Evolutionary conservation across 2,329 filamentous ascomycete genomes (phyloP), one percentile per base, ranked within the genome.

Genomic region (Myriosclerotinia scirpicola): DNA sequence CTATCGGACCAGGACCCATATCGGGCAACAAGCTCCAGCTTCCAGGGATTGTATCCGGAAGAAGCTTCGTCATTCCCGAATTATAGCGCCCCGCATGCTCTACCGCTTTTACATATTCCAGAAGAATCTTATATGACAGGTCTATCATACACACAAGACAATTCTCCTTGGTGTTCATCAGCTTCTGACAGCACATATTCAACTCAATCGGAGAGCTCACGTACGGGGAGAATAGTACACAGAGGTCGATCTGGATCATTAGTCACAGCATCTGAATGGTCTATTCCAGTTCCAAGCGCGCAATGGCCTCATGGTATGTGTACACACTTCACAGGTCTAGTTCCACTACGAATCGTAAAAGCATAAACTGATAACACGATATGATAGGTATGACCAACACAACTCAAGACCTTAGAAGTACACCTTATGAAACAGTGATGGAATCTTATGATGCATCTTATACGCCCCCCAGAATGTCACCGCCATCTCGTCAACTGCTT

Each of bases 101-200:
- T 75, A 14, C 73, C 73, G 53, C 68, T 73, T 52, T 54, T 76
- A 22, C 69, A 68, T 20, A 75, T 76, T 30, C 74, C 74, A 4
- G 74, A 75, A 58, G 74, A 75, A 34, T 62, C 67, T 48, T 73
- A 67, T 63, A 69, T 70, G n/a, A 70, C 75, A n/a, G 67, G 69
- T 17, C 61, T 74, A 9, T 70, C 72, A 17, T 73, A 74, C 54
- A 72, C 68, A 6, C 70, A 73, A 30, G 73, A 73, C 30, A 73
- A 70, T 54, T 75, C 75, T 11, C 73, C 73, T 20, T 75, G 71
- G 71, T 74, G 73, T 64, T 75, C 74, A 30, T 76, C 74, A 5
- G 73, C 73, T 54, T 75, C 74, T 64, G 73, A 74, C 50, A 76
- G 74, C 61, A 73, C 69, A 34, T 74, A 72, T 65, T 75, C 74